phyloP scores from a whole-genome alignment of 208 protist species.

The Herpetomonas samuelpessoai region DNA sequence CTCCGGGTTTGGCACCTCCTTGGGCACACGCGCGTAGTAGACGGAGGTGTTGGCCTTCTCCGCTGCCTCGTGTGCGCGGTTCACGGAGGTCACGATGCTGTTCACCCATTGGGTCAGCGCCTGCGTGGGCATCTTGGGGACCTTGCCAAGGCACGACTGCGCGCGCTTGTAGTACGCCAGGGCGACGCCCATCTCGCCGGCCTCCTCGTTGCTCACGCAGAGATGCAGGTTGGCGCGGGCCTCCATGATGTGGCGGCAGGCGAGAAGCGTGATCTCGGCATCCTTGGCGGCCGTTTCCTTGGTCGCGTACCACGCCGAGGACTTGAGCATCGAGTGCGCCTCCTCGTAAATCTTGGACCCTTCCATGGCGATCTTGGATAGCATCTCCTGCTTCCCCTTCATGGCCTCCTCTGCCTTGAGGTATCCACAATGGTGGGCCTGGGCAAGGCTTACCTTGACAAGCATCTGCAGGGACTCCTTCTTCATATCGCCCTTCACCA shows the following conservation, averaged over 20 bases:
- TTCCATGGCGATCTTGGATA: conserved; percentile 73
- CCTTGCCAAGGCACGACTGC: conserved; percentile 39
- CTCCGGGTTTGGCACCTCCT: conserved; percentile 50
- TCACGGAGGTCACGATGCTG: conserved; percentile 61
- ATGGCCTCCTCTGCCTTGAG: conserved; percentile 70
- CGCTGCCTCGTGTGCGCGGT: conserved; percentile 52
- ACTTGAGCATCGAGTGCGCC: conserved; percentile 36
- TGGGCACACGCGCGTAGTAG: conserved; percentile 73
- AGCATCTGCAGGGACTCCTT: conserved; percentile 53
- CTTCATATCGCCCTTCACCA: conserved; percentile 61
- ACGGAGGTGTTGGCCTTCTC: conserved; percentile 73
- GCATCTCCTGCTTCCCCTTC: conserved; percentile 63
- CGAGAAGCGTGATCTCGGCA: conserved; percentile 39
- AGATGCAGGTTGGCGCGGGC: conserved; percentile 74
- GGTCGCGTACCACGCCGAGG: conserved; percentile 42
- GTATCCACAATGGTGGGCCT: conserved; percentile 83
- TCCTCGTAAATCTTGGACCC: conserved; percentile 74
- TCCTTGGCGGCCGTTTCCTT: conserved; percentile 36
- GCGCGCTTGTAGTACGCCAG: conserved; percentile 74
- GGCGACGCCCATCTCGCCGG: conserved; percentile 50
- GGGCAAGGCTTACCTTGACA: conserved; percentile 42
- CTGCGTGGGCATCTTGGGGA: conserved; percentile 49
- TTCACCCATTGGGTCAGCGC: conserved; percentile 53
- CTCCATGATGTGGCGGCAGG: conserved; percentile 46
- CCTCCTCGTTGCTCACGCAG: conserved; percentile 36